Base-by-base conservation (phyloP, 345 rosid species). In the Lepidium didymum region DNA sequence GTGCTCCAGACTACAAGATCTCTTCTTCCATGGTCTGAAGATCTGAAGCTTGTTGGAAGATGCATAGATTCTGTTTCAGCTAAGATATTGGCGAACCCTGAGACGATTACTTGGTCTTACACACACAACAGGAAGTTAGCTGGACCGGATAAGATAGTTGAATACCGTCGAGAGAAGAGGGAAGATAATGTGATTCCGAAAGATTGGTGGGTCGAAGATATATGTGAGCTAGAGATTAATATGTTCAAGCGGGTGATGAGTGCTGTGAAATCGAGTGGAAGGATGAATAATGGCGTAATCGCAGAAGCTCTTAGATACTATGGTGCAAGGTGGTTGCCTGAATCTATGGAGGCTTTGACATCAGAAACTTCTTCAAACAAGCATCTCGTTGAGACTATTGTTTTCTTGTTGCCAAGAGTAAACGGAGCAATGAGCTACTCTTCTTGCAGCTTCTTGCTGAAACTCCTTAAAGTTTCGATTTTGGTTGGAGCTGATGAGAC, bases 191-290 rank as follows among this genome's bases (percentile, higher is more conserved):
- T 56, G 37, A 82, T 92, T 73, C 97, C 98, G 0, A 82, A 78
- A 66, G 98, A 93, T 76, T 93, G 97, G 98, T 93, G 98, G 98
- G 92, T 88, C 2, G 98, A 93, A 87, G 98, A 90, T 81, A 64
- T 86, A 15, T 87, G 89, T 45, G 98, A 88, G 67, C 84, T 93
- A 7, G 96, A 90, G 57, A 80, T 90, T 63, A 87, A 83, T 80
- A 79, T 86, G 62, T 93, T 83, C 62, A 84, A 90, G 77, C 77
- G 79, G 70, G 87, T 90, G 15, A 82, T 93, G 67, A 34, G 70
- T 46, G 68, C 82, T 68, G 85, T 88, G 43, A 93, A 81, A 55
- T 85, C 89, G 0, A 93, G 90, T 74, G 97, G 92, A 40, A 83
- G 88, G 69, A 88, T 90, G 89, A 88, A 86, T 41, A 76, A 82